Evolutionary conservation across 2,329 filamentous ascomycete species (phyloP), one percentile per base, ranked within the genome.

Genomic region (Simplicillium aogashimaense): DNA sequence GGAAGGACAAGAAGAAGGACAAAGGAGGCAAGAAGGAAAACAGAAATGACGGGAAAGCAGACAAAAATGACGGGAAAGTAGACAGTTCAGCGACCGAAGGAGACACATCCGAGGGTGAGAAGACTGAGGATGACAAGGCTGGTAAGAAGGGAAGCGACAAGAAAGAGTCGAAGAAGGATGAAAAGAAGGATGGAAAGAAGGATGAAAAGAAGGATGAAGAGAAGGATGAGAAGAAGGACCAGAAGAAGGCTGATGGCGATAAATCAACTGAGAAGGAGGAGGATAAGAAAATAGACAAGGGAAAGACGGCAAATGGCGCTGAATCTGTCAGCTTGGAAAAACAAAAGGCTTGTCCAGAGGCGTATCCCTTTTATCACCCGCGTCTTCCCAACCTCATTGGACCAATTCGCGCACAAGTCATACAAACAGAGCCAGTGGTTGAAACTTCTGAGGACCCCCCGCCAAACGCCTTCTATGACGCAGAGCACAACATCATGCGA

Each of bases 401-500:
- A 47, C 69, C 70, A 3, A 57, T 66, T 32, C 61, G 63, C 18
- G 61, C 70, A 18, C 63, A 72, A 36, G 64, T 75, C 14, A 53
- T 78, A 29, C 66, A 74, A 39, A 64, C 75, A 2, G 74, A 80
- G 50, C 70, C 76, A 44, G 63, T 74, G 3, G 56, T 78, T 15
- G 74, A 78, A 47, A 59, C 55, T 2, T 58, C 61, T 3, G 58
- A 66, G 34, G 74, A 78, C 45, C 75, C 75, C 8, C 62, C 64
- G 2, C 76, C 75, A 11, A 81, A 80, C 48, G 72, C 76, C 33
- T 80, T 74, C 50, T 72, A 70, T 48, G 74, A 80, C 48, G 52
- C 60, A n/a, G 60, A 64, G 35, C 63, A 67, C 45, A 69, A 72
- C 28, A 55, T 74, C 15, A 61, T 76, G 37, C 69, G 74, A 12